These are phyloP conservation scores for Cladosporium sp. DNA, from an alignment of 2,329 filamentous ascomycete species.

Conservation along the genomic window DNA sequence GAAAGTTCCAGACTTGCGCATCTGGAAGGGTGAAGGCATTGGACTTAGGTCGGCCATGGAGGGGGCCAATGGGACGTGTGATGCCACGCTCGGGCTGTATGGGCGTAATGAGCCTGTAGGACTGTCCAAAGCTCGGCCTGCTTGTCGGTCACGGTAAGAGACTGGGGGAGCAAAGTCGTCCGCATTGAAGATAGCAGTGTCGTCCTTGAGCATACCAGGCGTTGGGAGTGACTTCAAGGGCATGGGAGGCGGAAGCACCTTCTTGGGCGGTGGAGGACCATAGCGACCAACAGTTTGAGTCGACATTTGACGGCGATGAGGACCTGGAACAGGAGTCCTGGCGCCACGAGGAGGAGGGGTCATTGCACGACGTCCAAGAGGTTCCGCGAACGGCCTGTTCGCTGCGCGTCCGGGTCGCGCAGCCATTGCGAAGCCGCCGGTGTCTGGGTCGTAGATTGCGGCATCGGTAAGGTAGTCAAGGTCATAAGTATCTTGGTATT, in stretches of 20 bases:
- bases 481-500: conserved; percentile 73
- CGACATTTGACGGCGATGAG: conserved; percentile 49
- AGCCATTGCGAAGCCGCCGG: conserved; percentile 53
- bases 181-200: conserved; percentile 63
- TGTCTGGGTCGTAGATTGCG: conserved; percentile 55
- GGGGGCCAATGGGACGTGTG: conserved; percentile 75
- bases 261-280: conserved; percentile 42
- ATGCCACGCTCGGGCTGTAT: conserved; percentile 71
- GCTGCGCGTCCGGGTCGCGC: conserved; percentile 28
- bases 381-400: conserved; percentile 71
- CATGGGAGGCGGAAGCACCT: conserved; percentile 69
- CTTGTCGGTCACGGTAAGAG: conserved; percentile 61
- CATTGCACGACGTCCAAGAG: conserved; percentile 87
- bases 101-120: conserved; percentile 60
- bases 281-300: conserved; percentile 32
- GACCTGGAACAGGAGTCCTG: conserved; percentile 47
- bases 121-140: conserved; percentile 63
- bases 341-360: conserved; percentile 79
- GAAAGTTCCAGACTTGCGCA: conserved; percentile 77
- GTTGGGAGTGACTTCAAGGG: conserved; percentile 77
- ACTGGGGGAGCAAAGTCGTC: conserved; percentile 84
- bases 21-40: conserved; percentile 82
- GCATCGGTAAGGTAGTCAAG: conserved; percentile 68
- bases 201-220: conserved; percentile 82
- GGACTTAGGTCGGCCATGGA: conserved; percentile 82